Percentiles rank a stretch among this genome's conserved stretches.
These are phyloP conservation scores for Microascus cirrosus DNA, from an alignment of 2,329 filamentous ascomycete species.

Conservation along the genomic window DNA sequence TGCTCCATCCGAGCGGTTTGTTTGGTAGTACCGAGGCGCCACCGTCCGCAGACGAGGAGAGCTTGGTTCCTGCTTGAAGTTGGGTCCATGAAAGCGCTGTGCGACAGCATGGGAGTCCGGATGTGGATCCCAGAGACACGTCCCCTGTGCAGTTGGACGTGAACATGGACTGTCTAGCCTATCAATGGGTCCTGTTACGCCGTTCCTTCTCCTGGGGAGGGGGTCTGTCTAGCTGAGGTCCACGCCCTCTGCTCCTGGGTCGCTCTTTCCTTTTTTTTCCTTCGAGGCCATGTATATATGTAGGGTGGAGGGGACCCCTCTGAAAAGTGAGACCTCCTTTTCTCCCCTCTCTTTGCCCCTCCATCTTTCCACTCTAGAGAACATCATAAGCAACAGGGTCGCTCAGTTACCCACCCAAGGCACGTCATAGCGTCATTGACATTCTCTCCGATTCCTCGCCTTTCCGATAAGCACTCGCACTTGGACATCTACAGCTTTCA, in stretches of 20 bases:
- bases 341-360: neutral
- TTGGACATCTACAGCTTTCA: neutral
- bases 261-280: neutral
- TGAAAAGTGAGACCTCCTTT: neutral
- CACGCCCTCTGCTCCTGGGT: neutral
- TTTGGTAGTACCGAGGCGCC: neutral
- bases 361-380: neutral
- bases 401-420: neutral
- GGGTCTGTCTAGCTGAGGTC: neutral
- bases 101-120: neutral
- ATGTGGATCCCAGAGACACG: neutral
- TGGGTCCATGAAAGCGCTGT: neutral
- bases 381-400: neutral
- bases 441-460: constrained; percentile 1
- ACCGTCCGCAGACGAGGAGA: neutral
- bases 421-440: constrained; percentile 1
- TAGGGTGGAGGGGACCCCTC: neutral
- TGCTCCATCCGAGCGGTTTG: neutral
- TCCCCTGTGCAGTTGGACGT: neutral
- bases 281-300: neutral
- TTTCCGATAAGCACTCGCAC: constrained; percentile 1
- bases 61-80: neutral
- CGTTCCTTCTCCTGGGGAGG: neutral
- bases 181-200: neutral
- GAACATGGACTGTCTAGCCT: neutral